These are phyloP conservation scores for Bullera alba DNA, from an alignment of 768 basidiomycete species.

Conservation along the genomic window DNA sequence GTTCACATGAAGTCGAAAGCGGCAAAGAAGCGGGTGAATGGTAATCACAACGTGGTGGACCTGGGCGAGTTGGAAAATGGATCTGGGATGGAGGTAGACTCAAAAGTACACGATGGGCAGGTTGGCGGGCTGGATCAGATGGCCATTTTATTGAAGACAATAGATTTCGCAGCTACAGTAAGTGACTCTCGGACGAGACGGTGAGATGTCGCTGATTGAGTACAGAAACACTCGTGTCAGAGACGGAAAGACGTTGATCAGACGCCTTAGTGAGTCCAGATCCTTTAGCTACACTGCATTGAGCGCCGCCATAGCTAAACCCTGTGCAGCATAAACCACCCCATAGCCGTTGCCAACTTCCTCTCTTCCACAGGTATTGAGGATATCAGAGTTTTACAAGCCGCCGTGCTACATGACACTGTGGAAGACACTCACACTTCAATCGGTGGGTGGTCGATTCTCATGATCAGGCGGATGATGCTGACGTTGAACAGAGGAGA, in stretches of 20 bases:
- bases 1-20: no score
- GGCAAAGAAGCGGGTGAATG: no score
- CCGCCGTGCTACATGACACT: conserved; percentile 46
- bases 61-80: not conserved
- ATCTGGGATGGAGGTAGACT: not conserved
- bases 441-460: conserved; percentile 21
- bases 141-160: conserved; percentile 30
- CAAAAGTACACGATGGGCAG: conserved; percentile 1
- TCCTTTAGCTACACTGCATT: not conserved
- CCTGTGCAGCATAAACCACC: conserved; percentile 40
- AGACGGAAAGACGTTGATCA: conserved; percentile 41
- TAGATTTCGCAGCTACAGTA: conserved; percentile 42
- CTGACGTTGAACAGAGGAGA: conserved; percentile 26
- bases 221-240: conserved; percentile 43
- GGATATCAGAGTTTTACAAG: conserved; percentile 39
- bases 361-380: conserved; percentile 40
- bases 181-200: conserved; percentile 3
- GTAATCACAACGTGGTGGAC: no score
- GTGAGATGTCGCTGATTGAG: not conserved
- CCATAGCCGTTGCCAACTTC: conserved; percentile 42
- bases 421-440: conserved; percentile 46
- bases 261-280: conserved; percentile 38
- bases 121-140: conserved; percentile 19
- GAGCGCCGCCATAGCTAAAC: not conserved
- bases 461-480: not conserved